A percentile compares a stretch with the other conserved stretches of the same genome.
phyloP scores from a whole-genome alignment of 345 rosid genomes.

The Hibiscus syriacus region DNA sequence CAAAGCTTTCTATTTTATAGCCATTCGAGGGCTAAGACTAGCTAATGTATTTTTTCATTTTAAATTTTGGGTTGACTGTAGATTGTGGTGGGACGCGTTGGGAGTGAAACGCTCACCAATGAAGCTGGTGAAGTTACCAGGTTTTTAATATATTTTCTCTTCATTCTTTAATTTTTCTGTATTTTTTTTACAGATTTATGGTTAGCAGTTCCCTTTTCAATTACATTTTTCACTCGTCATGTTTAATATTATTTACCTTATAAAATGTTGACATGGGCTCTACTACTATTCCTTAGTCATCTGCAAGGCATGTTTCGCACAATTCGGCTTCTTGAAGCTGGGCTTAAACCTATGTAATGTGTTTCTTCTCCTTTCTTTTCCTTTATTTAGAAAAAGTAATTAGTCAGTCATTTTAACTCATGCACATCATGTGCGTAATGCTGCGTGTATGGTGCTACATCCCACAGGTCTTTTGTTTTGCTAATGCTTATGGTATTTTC shows the following conservation, averaged over 20 bases:
- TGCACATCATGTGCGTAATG: background rate
- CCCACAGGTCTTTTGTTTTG: no score
- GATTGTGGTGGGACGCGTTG: constrained; percentile 93
- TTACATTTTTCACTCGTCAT: background rate
- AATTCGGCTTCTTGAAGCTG: constrained; percentile 92
- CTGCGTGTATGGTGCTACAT: no score
- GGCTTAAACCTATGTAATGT: constrained; percentile 87
- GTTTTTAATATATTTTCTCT: constrained; percentile 22
- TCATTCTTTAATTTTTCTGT: background rate
- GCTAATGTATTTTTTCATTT: background rate
- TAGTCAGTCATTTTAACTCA: background rate
- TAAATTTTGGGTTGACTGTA: constrained; percentile 16
- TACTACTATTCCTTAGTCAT: constrained; percentile 40
- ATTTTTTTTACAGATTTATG: background rate
- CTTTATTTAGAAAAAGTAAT: background rate
- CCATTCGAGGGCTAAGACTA: background rate
- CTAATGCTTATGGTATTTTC: background rate
- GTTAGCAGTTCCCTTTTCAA: background rate
- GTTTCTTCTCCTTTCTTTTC: background rate
- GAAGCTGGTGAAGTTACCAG: constrained; percentile 98
- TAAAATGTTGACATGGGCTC: background rate
- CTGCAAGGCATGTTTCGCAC: constrained; percentile 97
- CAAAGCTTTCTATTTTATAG: background rate
- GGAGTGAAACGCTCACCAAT: constrained; percentile 85
- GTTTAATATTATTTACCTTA: background rate